A percentile compares a stretch with the other conserved stretches of the same genome.
Evolutionary conservation across 1,284 basidiomycete genomes (phyloP).

Genomic region (Cryptococcus wingfieldii): DNA sequence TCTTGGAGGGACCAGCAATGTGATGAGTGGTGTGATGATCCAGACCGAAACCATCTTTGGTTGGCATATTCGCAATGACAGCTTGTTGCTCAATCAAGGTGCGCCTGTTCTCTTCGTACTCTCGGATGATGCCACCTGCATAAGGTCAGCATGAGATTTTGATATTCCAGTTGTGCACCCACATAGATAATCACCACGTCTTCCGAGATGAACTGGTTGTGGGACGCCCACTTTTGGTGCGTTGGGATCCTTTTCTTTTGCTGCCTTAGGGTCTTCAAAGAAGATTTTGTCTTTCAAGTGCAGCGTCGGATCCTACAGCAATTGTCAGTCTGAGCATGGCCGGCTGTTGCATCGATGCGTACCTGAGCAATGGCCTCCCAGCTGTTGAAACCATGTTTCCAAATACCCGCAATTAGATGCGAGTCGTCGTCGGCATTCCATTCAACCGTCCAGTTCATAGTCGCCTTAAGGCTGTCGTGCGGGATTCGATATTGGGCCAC

Average conservation of each 20-base stretch:
- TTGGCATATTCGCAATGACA: conserved; percentile 55
- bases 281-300: conserved; percentile 90
- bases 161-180: conserved; percentile 3
- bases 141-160: conserved; percentile 37
- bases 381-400: conserved; percentile 88
- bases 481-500: conserved; percentile 80
- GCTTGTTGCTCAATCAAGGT: conserved; percentile 53
- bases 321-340: conserved; percentile 9
- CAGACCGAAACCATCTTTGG: conserved; percentile 44
- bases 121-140: conserved; percentile 66
- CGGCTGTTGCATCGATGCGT: conserved; percentile 5
- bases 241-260: conserved; percentile 30
- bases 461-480: conserved; percentile 86
- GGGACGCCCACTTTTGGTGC: conserved; percentile 59
- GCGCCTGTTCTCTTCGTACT: conserved; percentile 86
- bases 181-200: conserved; percentile 86
- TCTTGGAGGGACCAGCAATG: conserved; percentile 14
- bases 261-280: conserved; percentile 87
- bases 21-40: conserved; percentile 31
- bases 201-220: conserved; percentile 93
- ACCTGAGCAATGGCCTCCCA: conserved; percentile 78
- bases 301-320: conserved; percentile 67
- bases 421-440: conserved; percentile 94
- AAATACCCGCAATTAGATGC: conserved; percentile 90
- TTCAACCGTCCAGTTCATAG: conserved; percentile 90